Evolutionary conservation across 2,329 filamentous ascomycete genomes (phyloP).

Genomic region (Dothistroma pini): DNA sequence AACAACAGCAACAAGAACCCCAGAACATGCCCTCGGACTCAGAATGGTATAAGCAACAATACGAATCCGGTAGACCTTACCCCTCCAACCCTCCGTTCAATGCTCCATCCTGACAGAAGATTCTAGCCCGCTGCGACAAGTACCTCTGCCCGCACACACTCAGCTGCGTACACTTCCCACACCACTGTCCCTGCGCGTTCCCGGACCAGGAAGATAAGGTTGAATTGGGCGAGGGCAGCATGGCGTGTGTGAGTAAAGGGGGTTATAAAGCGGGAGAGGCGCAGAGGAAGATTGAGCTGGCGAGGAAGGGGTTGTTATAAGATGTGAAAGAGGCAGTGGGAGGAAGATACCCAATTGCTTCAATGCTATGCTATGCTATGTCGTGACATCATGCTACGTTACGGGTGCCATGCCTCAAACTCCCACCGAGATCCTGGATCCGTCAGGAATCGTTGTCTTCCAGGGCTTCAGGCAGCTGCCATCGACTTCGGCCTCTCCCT

Average conservation of each 20-base stretch:
- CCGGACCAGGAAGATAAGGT: conserved; percentile 60
- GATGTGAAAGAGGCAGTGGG: not conserved
- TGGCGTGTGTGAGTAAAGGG: conserved; percentile 70
- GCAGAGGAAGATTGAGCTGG: conserved; percentile 71
- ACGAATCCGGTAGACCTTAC: conserved; percentile 57
- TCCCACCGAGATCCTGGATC: not conserved
- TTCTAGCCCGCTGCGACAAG: conserved; percentile 77
- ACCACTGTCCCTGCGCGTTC: conserved; percentile 93
- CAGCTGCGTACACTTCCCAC: conserved; percentile 91
- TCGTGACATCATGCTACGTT: not conserved
- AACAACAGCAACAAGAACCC: conserved; percentile 56
- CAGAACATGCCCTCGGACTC: conserved; percentile 85
- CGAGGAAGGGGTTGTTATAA: conserved; percentile 71
- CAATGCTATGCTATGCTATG: not conserved
- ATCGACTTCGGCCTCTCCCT: conserved; percentile 2
- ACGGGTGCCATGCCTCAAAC: not conserved
- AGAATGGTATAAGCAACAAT: conserved; percentile 69
- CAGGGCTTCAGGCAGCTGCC: not conserved
- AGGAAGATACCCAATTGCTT: not conserved
- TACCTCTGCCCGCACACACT: conserved; percentile 94
- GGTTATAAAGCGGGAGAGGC: conserved; percentile 71
- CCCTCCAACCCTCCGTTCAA: not conserved
- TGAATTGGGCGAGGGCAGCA: conserved; percentile 68
- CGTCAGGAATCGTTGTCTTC: too few relatives aligned
- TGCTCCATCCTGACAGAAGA: not conserved